Percentiles rank a stretch among this genome's conserved stretches.
Conservation (phyloP, 768 basidiomycete species). For the Amanita phalloides region DNA sequence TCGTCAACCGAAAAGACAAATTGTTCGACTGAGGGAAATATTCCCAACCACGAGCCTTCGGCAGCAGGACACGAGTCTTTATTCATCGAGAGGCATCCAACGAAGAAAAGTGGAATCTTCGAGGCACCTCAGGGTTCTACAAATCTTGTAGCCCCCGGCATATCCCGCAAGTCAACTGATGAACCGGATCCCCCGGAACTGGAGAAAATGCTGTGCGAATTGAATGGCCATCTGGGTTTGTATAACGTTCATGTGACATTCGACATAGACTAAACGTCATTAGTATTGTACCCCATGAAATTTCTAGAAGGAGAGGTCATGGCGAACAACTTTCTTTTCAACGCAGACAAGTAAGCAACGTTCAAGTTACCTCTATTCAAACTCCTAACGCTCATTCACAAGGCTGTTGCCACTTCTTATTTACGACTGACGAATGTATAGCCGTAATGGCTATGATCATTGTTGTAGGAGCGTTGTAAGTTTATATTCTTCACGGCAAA, state of each 20-base stretch:
- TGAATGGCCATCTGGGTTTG: conserved; percentile 83
- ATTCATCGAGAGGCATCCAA: conserved; percentile 13
- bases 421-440: conserved; percentile 37
- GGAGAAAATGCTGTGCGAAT: conserved; percentile 67
- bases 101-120: conserved; percentile 18
- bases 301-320: conserved; percentile 93
- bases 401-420: conserved; percentile 69
- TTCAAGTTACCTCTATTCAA: neutral
- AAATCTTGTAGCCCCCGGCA: neutral
- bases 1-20: conserved; percentile 33
- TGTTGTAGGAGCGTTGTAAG: too few relatives aligned
- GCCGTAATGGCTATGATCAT: too few relatives aligned
- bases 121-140: conserved; percentile 11
- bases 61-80: conserved; percentile 17
- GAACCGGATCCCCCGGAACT: conserved; percentile 83
- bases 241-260: neutral
- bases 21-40: conserved; percentile 32
- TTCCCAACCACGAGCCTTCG: conserved; percentile 16
- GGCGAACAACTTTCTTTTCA: conserved; percentile 89
- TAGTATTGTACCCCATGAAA: conserved; percentile 75
- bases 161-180: conserved; percentile 36
- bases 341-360: conserved; percentile 58
- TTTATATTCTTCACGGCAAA: too few relatives aligned
- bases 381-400: conserved; percentile 4
- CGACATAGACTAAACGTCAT: conserved; percentile 2